A percentile compares a stretch with the other conserved stretches of the same genome.
Conservation (phyloP, 164 flowering plant species). For the Liriodendron chinense region DNA sequence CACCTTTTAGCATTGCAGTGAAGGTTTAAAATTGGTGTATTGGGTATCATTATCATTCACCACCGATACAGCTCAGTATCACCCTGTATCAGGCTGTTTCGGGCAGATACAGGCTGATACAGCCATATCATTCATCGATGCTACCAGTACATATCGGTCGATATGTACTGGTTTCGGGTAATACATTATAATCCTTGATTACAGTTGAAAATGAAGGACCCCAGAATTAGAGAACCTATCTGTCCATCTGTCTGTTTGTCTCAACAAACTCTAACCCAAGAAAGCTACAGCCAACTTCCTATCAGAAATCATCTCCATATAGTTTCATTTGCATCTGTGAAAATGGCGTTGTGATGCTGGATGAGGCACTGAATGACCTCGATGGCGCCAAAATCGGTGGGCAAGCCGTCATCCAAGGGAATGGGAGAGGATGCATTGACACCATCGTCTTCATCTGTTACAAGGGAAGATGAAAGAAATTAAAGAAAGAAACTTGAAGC, state of each 20-base stretch:
- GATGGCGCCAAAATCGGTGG: conserved; percentile 69
- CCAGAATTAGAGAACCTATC: not conserved
- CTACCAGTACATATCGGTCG: too few relatives aligned
- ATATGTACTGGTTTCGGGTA: too few relatives aligned
- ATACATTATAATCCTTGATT: too few relatives aligned
- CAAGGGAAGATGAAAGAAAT: not conserved
- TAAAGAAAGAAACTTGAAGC: not conserved
- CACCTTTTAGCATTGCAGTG: not conserved
- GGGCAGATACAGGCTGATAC: too few relatives aligned
- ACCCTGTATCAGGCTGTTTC: too few relatives aligned
- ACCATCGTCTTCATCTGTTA: conserved; percentile 57
- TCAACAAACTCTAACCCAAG: not conserved
- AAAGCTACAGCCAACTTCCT: not conserved
- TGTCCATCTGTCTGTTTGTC: not conserved
- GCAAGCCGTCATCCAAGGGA: conserved; percentile 76
- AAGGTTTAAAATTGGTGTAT: too few relatives aligned
- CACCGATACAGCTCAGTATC: too few relatives aligned
- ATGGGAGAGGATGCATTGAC: conserved; percentile 62
- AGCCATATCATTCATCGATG: too few relatives aligned
- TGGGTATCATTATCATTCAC: too few relatives aligned
- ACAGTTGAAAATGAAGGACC: not conserved
- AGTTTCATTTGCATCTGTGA: conserved; percentile 86
- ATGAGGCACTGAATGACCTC: conserved; percentile 84
- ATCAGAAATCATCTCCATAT: conserved; percentile 59
- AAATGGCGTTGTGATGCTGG: conserved; percentile 81